Base-by-base conservation (phyloP, 768 basidiomycete genomes). In the Pilatotrama ljubarskyi region DNA sequence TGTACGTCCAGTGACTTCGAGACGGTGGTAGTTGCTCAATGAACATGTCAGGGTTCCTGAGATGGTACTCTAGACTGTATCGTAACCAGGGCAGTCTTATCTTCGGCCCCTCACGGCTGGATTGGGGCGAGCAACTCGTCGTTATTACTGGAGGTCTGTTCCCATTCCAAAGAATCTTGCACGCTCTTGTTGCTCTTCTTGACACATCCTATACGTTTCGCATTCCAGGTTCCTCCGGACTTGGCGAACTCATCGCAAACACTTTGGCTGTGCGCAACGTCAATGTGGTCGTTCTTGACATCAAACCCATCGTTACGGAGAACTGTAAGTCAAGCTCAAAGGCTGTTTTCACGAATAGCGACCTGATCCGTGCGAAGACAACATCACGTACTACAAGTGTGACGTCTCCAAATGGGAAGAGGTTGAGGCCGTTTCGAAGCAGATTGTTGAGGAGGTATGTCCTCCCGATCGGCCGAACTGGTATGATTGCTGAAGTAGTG, bases 71-170 rank as follows among this genome's bases (percentile, higher is more conserved):
- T 20, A 78, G 76, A 47, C 66, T 91, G 46, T 91, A 92, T 71
- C 81, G 90, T 54, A 94, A 92, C 67, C 86, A 90, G 71, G 83
- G 82, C 26, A 85, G 77, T 63, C 69, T 87, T 20, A 72, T 93
- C 22, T 85, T 84, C 59, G 78, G 81, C 0, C 84, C 87, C 2
- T 70, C 76, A 14, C 80, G 75, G 37, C 72, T 94, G 26, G 85
- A 94, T 65, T 98, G 95, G 96, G 82, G 82, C 44, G 86, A 94
- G 46, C 92, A 98, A 73, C 84, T 96, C 55, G 87, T 98, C 5
- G 78, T 98, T 38, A 80, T 98, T 57, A 98, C 96, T 7, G 96
- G 96, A 52, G 95, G 94, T 91, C 59, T 47, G 83, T 68, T 13
- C 9, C 38, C 24, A 2, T 35, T 17, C 18, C 35, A 44, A 18